Percentiles rank a stretch among this genome's conserved stretches.
Evolutionary conservation across 305 asterid genomes (phyloP).

Genomic region (Stenogyne calaminthoides): DNA sequence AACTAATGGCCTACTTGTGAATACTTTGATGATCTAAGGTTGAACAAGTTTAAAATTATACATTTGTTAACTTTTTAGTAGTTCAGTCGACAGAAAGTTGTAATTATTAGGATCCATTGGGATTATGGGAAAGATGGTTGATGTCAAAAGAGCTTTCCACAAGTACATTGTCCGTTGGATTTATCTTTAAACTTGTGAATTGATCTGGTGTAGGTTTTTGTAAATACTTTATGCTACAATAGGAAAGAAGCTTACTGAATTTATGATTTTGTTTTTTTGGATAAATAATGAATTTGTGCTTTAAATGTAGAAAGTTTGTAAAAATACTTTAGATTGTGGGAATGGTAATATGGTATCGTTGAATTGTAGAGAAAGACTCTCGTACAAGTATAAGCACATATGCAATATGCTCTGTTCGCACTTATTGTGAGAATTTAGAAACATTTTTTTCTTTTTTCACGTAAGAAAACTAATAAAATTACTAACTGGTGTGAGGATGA

Average conservation of each 20-base stretch:
- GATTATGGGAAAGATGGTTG: constrained; percentile 65
- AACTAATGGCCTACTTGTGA: not conserved
- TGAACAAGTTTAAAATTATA: constrained; percentile 25
- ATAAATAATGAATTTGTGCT: not conserved
- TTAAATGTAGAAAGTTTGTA: not conserved
- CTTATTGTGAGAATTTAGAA: not conserved
- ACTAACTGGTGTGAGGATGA: not conserved
- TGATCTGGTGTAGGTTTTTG: constrained; percentile 20
- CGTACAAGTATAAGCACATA: not conserved
- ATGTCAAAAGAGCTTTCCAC: constrained; percentile 50
- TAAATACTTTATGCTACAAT: not conserved
- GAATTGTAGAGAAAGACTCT: not conserved
- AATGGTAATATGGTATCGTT: not conserved
- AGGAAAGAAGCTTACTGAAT: not conserved
- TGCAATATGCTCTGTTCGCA: not conserved
- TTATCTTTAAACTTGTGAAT: constrained; percentile 30
- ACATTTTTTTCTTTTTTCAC: not conserved
- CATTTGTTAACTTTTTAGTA: constrained; percentile 29
- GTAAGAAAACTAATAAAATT: not conserved
- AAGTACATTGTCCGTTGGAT: constrained; percentile 44
- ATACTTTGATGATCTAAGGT: constrained; percentile 29
- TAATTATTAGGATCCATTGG: constrained; percentile 54
- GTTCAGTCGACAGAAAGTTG: constrained; percentile 49
- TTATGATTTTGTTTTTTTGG: not conserved
- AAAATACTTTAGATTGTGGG: not conserved